Evolutionary conservation across 345 rosid species (phyloP).

Genomic region (Hevea brasiliensis): DNA sequence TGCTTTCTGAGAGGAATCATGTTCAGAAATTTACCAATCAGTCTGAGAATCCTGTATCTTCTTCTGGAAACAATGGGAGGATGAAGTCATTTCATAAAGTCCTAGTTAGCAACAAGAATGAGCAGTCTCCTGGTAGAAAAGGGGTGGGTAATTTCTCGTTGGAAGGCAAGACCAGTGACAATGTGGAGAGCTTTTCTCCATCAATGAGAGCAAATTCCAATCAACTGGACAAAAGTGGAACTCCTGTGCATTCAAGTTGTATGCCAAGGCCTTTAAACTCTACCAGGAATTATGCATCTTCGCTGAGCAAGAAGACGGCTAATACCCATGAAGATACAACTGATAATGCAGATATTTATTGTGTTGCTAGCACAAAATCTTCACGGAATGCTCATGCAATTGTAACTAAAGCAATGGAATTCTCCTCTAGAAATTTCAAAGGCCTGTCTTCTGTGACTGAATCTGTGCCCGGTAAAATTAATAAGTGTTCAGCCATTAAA

Average conservation of each 20-base stretch:
- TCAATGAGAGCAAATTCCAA: constrained; percentile 29
- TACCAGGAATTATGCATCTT: constrained; percentile 33
- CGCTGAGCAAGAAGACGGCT: constrained; percentile 36
- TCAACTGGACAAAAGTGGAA: constrained; percentile 28
- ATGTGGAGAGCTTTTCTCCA: constrained; percentile 23
- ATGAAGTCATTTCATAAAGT: constrained; percentile 27
- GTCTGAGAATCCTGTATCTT: constrained; percentile 35
- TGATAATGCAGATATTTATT: constrained; percentile 27
- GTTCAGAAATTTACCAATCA: constrained; percentile 36
- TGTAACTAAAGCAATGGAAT: constrained; percentile 33
- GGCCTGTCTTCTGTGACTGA: constrained; percentile 31
- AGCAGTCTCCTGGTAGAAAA: constrained; percentile 45
- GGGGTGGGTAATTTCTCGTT: constrained; percentile 30
- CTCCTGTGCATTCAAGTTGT: constrained; percentile 24
- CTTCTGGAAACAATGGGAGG: constrained; percentile 33
- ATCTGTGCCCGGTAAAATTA: constrained; percentile 27
- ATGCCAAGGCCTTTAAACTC: constrained; percentile 31
- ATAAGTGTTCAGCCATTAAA: constrained; percentile 32
- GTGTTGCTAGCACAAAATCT: constrained; percentile 19
- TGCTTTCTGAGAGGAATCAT: constrained; percentile 37
- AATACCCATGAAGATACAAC: constrained; percentile 16
- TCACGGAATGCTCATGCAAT: constrained; percentile 21
- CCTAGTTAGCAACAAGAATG: constrained; percentile 29
- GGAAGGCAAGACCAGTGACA: constrained; percentile 27
- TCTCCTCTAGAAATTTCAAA: constrained; percentile 38